Conservation (phyloP, 768 basidiomycete genomes). For the Plicaturopsis crispa region DNA sequence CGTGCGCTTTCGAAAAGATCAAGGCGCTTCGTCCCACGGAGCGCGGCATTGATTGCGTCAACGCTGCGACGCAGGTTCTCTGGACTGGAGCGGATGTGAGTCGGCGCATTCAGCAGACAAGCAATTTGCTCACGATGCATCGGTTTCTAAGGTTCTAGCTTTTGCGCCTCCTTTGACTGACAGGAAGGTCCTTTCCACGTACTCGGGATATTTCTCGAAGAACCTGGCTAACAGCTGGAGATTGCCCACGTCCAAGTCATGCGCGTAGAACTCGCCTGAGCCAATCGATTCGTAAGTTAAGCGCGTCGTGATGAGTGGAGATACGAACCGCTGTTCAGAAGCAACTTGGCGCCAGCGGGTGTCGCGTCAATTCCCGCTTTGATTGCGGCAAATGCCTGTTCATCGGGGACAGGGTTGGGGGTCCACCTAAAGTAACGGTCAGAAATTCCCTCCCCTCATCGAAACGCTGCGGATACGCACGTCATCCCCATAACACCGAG, state of each 20-base stretch:
- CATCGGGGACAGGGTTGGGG: conserved; percentile 34
- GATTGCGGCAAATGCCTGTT: conserved; percentile 42
- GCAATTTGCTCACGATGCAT: conserved; percentile 19
- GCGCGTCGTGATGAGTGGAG: not conserved
- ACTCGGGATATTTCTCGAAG: conserved; percentile 27
- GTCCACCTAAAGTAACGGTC: conserved; percentile 23
- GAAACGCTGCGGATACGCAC: conserved; percentile 13
- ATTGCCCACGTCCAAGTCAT: conserved; percentile 26
- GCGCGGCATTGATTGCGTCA: conserved; percentile 30
- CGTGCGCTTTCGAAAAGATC: conserved; percentile 55
- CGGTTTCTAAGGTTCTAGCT: conserved; percentile 4
- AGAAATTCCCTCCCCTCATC: too few relatives aligned
- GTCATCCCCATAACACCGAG: conserved; percentile 46
- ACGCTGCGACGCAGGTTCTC: conserved; percentile 44
- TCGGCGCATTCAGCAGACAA: not conserved
- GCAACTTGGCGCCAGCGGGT: conserved; percentile 26
- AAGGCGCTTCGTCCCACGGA: conserved; percentile 45
- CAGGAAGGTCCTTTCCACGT: conserved; percentile 19
- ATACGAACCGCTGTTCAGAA: conserved; percentile 31
- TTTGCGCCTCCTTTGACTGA: conserved; percentile 20
- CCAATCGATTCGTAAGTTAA: conserved; percentile 3
- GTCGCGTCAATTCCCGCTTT: conserved; percentile 28
- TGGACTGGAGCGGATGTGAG: conserved; percentile 14
- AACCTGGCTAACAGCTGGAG: conserved; percentile 42
- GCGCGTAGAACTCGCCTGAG: conserved; percentile 42